Percentiles rank a stretch among this genome's conserved stretches.
Evolutionary conservation across 352 stramenopile genomes (phyloP).

Genomic region (Phytopythium litorale): DNA sequence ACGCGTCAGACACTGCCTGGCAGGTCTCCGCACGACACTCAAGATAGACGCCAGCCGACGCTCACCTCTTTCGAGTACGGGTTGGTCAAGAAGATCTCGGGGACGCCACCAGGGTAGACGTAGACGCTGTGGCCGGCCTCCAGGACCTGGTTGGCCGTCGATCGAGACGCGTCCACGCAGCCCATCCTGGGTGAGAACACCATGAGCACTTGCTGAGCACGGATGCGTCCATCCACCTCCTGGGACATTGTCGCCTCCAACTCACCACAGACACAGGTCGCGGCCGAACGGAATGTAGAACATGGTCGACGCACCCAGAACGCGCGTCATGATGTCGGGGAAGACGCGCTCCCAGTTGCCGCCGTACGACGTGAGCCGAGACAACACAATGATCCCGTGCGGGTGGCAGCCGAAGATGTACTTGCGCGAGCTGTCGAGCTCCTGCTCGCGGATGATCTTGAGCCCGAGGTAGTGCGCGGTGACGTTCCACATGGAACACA

Average conservation of each 20-base stretch:
- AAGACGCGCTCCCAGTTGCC: slow-evolving; percentile 43
- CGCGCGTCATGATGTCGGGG: slow-evolving; percentile 21
- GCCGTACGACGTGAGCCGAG: slow-evolving; percentile 35
- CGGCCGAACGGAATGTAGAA: slow-evolving; percentile 55
- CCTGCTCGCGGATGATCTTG: slow-evolving; percentile 35
- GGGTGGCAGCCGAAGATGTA: slow-evolving; percentile 55
- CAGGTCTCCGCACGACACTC: too few relatives aligned
- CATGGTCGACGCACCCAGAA: slow-evolving; percentile 50
- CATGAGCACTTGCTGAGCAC: background rate
- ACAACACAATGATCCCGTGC: slow-evolving; percentile 51
- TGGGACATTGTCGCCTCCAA: background rate
- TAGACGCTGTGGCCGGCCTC: slow-evolving; percentile 35
- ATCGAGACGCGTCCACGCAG: slow-evolving; percentile 35
- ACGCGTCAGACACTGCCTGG: background rate
- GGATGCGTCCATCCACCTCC: too few relatives aligned
- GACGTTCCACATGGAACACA: slow-evolving; percentile 28
- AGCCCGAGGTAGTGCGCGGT: slow-evolving; percentile 28
- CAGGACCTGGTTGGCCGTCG: slow-evolving; percentile 36
- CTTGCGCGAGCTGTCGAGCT: slow-evolving; percentile 20
- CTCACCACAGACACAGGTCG: slow-evolving; percentile 53
- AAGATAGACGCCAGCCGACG: too few relatives aligned
- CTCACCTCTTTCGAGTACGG: slow-evolving; percentile 42
- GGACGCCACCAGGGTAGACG: slow-evolving; percentile 39
- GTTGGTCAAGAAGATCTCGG: slow-evolving; percentile 41
- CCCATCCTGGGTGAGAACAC: slow-evolving; percentile 10